A percentile compares a stretch with the other conserved stretches of the same genome.
phyloP scores from a whole-genome alignment of 2,329 filamentous ascomycete genomes.

The Ascochyta fabae region DNA sequence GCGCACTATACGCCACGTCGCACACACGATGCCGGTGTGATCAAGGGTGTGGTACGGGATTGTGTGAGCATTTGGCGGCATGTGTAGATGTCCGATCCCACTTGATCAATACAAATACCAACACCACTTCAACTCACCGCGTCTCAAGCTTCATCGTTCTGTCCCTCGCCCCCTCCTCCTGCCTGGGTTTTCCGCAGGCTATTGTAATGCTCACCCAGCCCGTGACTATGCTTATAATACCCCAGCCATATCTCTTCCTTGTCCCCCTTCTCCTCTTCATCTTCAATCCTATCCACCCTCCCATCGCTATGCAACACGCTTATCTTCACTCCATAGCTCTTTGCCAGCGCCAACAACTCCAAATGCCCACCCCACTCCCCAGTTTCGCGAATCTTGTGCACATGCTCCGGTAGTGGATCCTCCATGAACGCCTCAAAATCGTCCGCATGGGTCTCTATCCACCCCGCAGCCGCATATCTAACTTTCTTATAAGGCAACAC shows the following conservation, averaged over 20 bases:
- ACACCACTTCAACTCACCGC: background rate
- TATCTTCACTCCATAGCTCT: conserved; percentile 79
- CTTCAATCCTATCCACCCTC: conserved; percentile 75
- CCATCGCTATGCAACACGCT: conserved; percentile 84
- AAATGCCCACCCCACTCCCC: conserved; percentile 96
- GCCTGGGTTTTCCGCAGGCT: conserved; percentile 63
- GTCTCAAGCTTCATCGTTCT: background rate
- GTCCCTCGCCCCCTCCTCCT: conserved; percentile 14
- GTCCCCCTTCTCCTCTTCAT: conserved; percentile 52
- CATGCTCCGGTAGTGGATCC: conserved; percentile 76
- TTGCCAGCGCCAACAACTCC: conserved; percentile 84
- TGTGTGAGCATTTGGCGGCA: conserved; percentile 58
- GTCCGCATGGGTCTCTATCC: conserved; percentile 74
- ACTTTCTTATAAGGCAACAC: conserved; percentile 66
- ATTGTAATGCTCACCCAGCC: conserved; percentile 97
- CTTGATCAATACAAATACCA: background rate
- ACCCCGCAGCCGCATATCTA: conserved; percentile 74
- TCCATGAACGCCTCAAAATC: conserved; percentile 90
- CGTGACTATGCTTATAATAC: conserved; percentile 94
- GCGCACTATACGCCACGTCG: conserved; percentile 63
- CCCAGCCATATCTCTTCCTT: conserved; percentile 81
- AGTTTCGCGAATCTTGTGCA: conserved; percentile 79
- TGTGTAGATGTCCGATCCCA: background rate
- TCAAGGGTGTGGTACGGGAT: conserved; percentile 58
- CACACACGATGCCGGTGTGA: conserved; percentile 59